Evolutionary conservation across 2,329 filamentous ascomycete genomes (phyloP).

Genomic region (Thelonectria rubi): DNA sequence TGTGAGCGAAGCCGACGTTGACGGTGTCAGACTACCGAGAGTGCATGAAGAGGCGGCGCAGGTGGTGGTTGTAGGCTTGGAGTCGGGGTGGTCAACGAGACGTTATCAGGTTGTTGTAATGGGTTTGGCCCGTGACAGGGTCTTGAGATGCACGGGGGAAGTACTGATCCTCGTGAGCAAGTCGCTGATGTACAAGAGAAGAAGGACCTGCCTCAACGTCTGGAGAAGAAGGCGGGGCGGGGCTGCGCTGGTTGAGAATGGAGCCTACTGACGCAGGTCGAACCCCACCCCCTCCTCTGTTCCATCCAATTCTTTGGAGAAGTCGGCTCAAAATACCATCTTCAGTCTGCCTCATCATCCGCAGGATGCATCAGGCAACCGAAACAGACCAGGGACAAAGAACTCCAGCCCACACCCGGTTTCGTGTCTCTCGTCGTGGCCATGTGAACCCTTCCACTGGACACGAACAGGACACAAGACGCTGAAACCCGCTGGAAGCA

Average conservation of each 20-base stretch:
- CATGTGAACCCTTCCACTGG: slow-evolving; percentile 7
- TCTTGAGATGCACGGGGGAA: slow-evolving; percentile 9
- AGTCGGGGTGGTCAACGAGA: slow-evolving; percentile 1
- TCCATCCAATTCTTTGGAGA: background rate
- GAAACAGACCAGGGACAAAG: no score
- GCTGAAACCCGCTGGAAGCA: background rate
- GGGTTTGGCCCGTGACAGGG: slow-evolving; percentile 19
- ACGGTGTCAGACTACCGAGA: slow-evolving; percentile 10
- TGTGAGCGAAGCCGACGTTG: slow-evolving; percentile 12
- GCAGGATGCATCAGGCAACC: no score
- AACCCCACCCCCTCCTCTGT: background rate
- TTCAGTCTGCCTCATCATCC: no score
- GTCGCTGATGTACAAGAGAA: slow-evolving; percentile 1
- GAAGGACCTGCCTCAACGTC: background rate
- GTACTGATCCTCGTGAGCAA: slow-evolving; percentile 13
- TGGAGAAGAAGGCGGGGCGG: slow-evolving; percentile 10
- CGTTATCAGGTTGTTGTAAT: background rate
- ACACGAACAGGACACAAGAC: background rate
- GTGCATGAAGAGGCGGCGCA: slow-evolving; percentile 6
- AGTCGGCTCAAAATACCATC: no score
- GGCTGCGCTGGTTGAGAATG: background rate
- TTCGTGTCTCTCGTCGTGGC: background rate
- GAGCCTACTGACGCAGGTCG: background rate
- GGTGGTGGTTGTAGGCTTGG: background rate
- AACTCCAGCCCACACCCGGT: no score